Percentiles rank a stretch among this genome's conserved stretches.
These are phyloP conservation scores for Remersonia thermophila DNA, from an alignment of 2,329 filamentous ascomycete genomes.

Conservation along the genomic window DNA sequence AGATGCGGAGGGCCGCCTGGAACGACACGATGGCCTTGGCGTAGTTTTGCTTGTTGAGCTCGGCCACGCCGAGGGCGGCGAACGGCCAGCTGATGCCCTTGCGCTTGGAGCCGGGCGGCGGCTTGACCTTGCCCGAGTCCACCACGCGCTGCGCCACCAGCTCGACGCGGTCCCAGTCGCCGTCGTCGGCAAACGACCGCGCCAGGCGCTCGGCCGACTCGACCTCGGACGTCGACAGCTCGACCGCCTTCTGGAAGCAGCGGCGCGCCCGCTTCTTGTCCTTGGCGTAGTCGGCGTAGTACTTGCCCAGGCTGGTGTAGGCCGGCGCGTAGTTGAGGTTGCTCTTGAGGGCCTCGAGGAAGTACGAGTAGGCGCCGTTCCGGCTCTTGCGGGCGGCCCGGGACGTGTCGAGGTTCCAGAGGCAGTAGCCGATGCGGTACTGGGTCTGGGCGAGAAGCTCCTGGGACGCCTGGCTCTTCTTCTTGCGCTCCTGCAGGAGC, in stretches of 20 bases:
- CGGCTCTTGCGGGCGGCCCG: conserved; percentile 65
- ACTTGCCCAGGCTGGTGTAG: conserved; percentile 82
- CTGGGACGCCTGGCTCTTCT: conserved; percentile 42
- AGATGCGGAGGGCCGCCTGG: conserved; percentile 73
- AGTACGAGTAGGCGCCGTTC: conserved; percentile 69
- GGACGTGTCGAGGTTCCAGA: conserved; percentile 74
- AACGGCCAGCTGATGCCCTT: conserved; percentile 94
- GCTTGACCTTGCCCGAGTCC: conserved; percentile 85
- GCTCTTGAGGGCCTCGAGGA: conserved; percentile 71
- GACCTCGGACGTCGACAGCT: conserved; percentile 77
- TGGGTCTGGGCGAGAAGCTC: conserved; percentile 76
- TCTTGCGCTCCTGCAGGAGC: conserved; percentile 37
- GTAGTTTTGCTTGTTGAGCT: conserved; percentile 89
- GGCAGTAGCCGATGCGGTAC: conserved; percentile 74
- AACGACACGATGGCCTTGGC: conserved; percentile 82
- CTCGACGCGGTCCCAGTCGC: conserved; percentile 95
- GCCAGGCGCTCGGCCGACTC: conserved; percentile 80
- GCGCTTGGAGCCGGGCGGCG: conserved; percentile 82
- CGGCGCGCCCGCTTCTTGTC: conserved; percentile 78
- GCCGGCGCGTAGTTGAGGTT: conserved; percentile 81
- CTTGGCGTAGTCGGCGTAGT: conserved; percentile 80
- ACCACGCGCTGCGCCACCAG: conserved; percentile 81
- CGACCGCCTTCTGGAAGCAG: conserved; percentile 93
- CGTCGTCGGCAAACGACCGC: conserved; percentile 71
- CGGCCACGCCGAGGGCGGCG: conserved; percentile 82